Conservation (phyloP, 495 filamentous ascomycete genomes). For the Bryoglossum gracile region DNA sequence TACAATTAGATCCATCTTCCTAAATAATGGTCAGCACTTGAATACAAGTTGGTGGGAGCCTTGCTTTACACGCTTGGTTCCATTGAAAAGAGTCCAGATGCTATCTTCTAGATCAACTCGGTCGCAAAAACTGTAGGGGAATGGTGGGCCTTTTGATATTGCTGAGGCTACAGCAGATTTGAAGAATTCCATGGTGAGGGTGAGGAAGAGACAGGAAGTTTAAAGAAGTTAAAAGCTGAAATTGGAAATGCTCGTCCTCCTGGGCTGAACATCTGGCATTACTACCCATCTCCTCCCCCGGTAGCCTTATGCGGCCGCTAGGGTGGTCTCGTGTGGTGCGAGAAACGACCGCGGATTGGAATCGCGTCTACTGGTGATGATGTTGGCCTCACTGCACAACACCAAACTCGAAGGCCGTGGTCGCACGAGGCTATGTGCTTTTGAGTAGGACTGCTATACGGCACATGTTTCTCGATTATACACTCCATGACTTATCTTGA, state of each 20-base stretch:
- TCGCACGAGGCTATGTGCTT: no score
- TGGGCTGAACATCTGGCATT: constrained; percentile 3
- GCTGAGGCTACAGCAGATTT: constrained; percentile 96
- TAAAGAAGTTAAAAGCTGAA: not conserved
- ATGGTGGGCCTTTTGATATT: constrained; percentile 87
- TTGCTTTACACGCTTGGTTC: constrained; percentile 69
- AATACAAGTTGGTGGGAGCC: not conserved
- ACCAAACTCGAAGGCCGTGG: no score
- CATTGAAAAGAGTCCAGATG: constrained; percentile 89
- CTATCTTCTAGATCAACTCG: constrained; percentile 80
- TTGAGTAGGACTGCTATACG: no score
- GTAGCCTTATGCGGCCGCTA: no score
- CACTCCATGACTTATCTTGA: no score
- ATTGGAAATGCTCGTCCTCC: not conserved
- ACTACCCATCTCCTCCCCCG: not conserved
- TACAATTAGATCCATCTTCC: constrained; percentile 91
- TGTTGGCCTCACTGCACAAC: no score
- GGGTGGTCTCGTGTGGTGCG: no score
- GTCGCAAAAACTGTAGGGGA: constrained; percentile 88
- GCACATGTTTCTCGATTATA: no score
- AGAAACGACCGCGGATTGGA: no score
- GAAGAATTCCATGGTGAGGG: constrained; percentile 78
- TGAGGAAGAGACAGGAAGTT: not conserved
- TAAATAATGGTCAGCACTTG: constrained; percentile 29
- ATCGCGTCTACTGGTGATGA: no score